Evolutionary conservation across 75 land plant genomes (phyloP).

Genomic region (Sequoiadendron giganteum): DNA sequence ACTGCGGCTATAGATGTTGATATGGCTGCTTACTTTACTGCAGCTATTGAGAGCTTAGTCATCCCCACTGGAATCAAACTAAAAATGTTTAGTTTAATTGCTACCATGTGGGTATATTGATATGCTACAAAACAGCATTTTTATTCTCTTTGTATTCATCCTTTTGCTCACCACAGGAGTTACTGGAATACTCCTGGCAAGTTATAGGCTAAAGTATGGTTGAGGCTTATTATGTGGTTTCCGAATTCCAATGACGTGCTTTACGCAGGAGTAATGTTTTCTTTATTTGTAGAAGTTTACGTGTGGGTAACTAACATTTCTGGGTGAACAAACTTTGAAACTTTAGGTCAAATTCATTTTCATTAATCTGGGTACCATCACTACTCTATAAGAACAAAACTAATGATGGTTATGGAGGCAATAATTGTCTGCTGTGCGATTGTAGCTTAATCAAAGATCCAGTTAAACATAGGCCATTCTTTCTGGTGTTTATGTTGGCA

Average conservation of each 20-base stretch:
- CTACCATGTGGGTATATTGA: neutral
- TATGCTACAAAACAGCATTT: neutral
- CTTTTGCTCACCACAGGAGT: neutral
- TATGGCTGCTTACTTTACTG: neutral
- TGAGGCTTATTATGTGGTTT: neutral
- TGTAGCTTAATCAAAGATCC: neutral
- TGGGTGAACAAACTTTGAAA: neutral
- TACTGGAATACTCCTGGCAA: neutral
- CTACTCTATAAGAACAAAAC: neutral
- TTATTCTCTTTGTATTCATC: neutral
- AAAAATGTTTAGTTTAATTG: neutral
- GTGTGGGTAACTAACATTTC: neutral
- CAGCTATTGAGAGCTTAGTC: neutral
- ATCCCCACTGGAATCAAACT: no score
- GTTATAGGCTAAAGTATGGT: neutral
- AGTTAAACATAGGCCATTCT: neutral
- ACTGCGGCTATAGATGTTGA: no score
- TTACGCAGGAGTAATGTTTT: neutral
- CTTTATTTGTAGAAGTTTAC: neutral
- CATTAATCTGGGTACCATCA: neutral
- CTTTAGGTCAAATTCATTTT: neutral
- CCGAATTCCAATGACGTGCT: neutral
- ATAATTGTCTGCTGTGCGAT: neutral
- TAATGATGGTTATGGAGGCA: neutral
- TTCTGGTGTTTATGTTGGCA: neutral